phyloP scores from a whole-genome alignment of 2,329 filamentous ascomycete genomes.

The Bipolaris cookei region DNA sequence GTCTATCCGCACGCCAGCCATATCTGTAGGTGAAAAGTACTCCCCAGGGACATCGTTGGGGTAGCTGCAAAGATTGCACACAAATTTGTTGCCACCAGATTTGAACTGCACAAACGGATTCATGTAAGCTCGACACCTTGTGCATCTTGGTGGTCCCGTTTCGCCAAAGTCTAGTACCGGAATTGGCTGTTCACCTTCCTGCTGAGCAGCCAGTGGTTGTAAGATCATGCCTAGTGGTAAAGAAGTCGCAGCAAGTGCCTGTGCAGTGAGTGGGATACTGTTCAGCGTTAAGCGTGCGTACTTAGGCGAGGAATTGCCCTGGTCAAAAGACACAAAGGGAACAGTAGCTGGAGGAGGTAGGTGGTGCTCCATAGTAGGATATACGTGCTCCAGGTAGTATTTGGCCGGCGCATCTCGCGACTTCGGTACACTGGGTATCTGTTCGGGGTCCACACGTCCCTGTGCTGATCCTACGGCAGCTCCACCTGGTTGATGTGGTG shows the following conservation, averaged over 20 bases:
- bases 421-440: slow-evolving; percentile 87
- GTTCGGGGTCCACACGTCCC: slow-evolving; percentile 83
- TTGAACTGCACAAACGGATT: slow-evolving; percentile 99
- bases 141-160: slow-evolving; percentile 84
- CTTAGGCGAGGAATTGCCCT: slow-evolving; percentile 95
- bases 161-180: slow-evolving; percentile 97
- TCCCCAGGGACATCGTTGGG: slow-evolving; percentile 91
- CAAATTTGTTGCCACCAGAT: slow-evolving; percentile 91
- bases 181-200: slow-evolving; percentile 83
- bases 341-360: slow-evolving; percentile 86
- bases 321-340: slow-evolving; percentile 92
- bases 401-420: slow-evolving; percentile 82
- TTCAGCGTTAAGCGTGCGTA: slow-evolving; percentile 91
- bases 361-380: slow-evolving; percentile 94
- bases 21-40: slow-evolving; percentile 91
- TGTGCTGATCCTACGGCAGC: slow-evolving; percentile 65
- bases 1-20: slow-evolving; percentile 84
- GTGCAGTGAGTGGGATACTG: slow-evolving; percentile 83
- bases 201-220: slow-evolving; percentile 83
- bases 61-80: slow-evolving; percentile 97
- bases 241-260: slow-evolving; percentile 79
- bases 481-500: slow-evolving; percentile 35
- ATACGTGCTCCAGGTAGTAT: slow-evolving; percentile 85
- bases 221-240: slow-evolving; percentile 86
- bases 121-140: slow-evolving; percentile 93